Percentiles rank a stretch among this genome's conserved stretches.
phyloP scores from a whole-genome alignment of 257 asterid genomes.

The Solanum bulbocastanum region DNA sequence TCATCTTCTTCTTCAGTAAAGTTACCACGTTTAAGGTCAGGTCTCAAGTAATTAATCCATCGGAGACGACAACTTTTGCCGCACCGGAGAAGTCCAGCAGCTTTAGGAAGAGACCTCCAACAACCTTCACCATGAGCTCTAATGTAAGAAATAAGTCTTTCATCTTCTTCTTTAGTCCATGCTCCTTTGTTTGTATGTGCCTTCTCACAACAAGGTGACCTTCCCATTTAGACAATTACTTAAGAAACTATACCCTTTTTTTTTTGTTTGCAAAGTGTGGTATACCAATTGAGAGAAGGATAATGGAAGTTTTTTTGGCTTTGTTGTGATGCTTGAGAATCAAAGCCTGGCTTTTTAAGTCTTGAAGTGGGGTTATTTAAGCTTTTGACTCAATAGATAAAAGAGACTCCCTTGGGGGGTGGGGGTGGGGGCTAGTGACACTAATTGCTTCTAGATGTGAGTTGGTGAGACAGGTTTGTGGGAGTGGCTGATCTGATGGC shows the following conservation, averaged over 20 bases:
- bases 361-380: constrained; percentile 43
- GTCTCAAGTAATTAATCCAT: constrained; percentile 87
- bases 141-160: constrained; percentile 62
- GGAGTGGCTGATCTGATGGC: constrained; percentile 47
- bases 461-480: constrained; percentile 84
- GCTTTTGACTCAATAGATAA: constrained; percentile 30
- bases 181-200: constrained; percentile 97
- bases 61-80: constrained; percentile 93
- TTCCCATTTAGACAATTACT: constrained; percentile 44
- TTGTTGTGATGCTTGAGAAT: constrained; percentile 20
- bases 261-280: neutral
- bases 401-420: neutral
- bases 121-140: constrained; percentile 90
- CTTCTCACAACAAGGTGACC: constrained; percentile 97
- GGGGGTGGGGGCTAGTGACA: neutral
- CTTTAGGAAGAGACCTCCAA: constrained; percentile 95
- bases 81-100: constrained; percentile 95
- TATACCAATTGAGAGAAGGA: neutral
- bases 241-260: neutral
- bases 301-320: neutral
- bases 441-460: constrained; percentile 80
- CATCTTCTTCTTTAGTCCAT: constrained; percentile 96
- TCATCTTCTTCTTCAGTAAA: constrained; percentile 82
- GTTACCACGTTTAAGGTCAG: constrained; percentile 91
- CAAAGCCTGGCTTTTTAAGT: constrained; percentile 32